A percentile compares a stretch with the other conserved stretches of the same genome.
Evolutionary conservation across 2,329 filamentous ascomycete genomes (phyloP).

Genomic region (Bimuria novae-zelandiae): DNA sequence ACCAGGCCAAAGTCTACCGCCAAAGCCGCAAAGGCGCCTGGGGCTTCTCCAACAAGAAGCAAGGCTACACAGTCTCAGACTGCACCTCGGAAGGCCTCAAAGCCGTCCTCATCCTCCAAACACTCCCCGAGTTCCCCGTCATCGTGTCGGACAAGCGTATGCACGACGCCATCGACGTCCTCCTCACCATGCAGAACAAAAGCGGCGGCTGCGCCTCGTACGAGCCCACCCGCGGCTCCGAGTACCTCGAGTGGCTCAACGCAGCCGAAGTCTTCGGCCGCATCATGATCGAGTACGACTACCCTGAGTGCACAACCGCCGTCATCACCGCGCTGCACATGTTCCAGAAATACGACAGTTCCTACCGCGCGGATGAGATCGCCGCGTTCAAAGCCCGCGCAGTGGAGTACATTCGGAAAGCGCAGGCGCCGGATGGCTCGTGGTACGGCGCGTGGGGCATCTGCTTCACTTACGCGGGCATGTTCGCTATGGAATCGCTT

Average conservation of each 20-base stretch:
- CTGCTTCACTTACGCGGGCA: conserved; percentile 94
- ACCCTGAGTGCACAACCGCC: conserved; percentile 96
- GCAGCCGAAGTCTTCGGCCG: conserved; percentile 94
- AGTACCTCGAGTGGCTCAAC: conserved; percentile 82
- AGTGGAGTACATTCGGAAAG: conserved; percentile 78
- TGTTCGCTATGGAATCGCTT: conserved; percentile 93
- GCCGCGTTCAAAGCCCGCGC: conserved; percentile 71
- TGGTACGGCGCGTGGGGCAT: conserved; percentile 99
- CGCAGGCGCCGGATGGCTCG: conserved; percentile 80
- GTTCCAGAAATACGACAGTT: conserved; percentile 80
- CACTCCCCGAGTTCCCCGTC: conserved; percentile 70
- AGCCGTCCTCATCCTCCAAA: conserved; percentile 81
- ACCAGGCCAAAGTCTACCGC: conserved; percentile 82
- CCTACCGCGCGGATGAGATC: conserved; percentile 79
- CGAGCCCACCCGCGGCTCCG: conserved; percentile 78
- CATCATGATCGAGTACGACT: conserved; percentile 99
- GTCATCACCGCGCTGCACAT: conserved; percentile 85
- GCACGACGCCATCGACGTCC: conserved; percentile 85
- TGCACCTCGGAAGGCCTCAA: conserved; percentile 92
- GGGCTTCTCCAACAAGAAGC: conserved; percentile 90
- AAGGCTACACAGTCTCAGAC: conserved; percentile 95
- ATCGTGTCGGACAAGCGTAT: conserved; percentile 77
- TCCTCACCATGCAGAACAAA: conserved; percentile 87
- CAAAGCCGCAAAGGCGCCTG: conserved; percentile 91
- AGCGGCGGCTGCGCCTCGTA: conserved; percentile 90